Conservation (phyloP, 1,284 basidiomycete genomes). For the Mycena sp. region DNA sequence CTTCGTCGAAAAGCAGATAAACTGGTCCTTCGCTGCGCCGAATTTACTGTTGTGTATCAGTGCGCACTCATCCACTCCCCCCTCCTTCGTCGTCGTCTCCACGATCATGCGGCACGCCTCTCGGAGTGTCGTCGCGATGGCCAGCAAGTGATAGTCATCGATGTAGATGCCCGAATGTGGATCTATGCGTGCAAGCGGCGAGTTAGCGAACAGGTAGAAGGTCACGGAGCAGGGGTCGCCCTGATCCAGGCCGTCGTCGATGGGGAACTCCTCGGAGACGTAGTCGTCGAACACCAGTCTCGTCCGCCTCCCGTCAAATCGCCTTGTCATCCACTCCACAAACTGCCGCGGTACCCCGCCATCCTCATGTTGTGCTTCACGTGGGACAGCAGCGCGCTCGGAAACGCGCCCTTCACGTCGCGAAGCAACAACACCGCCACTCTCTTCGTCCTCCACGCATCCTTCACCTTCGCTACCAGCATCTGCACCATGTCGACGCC, state of each 20-base stretch:
- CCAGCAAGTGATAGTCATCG: slow-evolving; percentile 27
- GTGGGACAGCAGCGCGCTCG: slow-evolving; percentile 34
- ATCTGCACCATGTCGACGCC: slow-evolving; percentile 39
- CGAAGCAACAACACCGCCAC: slow-evolving; percentile 39
- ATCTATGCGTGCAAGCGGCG: slow-evolving; percentile 36
- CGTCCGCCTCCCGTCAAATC: slow-evolving; percentile 28
- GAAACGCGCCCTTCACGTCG: slow-evolving; percentile 46
- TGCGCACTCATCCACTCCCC: slow-evolving; percentile 31
- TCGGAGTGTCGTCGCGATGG: slow-evolving; percentile 11
- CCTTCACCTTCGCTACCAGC: slow-evolving; percentile 31
- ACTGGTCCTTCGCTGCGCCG: slow-evolving; percentile 28
- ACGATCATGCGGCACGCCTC: slow-evolving; percentile 15
- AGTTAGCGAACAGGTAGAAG: slow-evolving; percentile 40
- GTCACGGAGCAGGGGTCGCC: slow-evolving; percentile 42
- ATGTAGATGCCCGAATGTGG: neutral
- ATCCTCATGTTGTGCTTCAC: slow-evolving; percentile 44
- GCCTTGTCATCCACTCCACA: neutral
- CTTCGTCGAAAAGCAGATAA: slow-evolving; percentile 5
- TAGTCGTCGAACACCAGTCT: slow-evolving; percentile 6
- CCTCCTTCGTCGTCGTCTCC: slow-evolving; percentile 29
- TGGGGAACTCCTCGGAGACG: slow-evolving; percentile 20
- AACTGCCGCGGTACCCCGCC: slow-evolving; percentile 28
- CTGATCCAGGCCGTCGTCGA: slow-evolving; percentile 41
- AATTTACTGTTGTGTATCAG: slow-evolving; percentile 31
- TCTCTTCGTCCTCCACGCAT: slow-evolving; percentile 34